Evolutionary conservation across 768 basidiomycete species (phyloP).

Genomic region (Mycena olivaceomarginata): DNA sequence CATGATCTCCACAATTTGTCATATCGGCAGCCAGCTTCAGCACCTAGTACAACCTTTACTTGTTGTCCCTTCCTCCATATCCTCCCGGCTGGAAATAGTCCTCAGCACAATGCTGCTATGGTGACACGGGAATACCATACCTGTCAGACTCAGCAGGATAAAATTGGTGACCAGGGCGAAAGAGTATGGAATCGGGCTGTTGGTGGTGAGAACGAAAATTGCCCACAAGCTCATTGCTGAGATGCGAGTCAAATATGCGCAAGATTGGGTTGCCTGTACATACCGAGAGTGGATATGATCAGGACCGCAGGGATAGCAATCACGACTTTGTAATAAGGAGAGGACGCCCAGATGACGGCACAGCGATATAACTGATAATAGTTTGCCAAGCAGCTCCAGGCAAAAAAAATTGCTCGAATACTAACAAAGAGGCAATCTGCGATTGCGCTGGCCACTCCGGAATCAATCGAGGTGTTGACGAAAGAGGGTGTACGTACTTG

Average conservation of each 20-base stretch:
- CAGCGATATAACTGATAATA: conserved; percentile 12
- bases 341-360: conserved; percentile 10
- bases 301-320: background rate
- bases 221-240: background rate
- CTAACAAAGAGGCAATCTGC: conserved; percentile 11
- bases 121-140: background rate
- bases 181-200: background rate
- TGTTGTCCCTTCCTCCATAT: conserved; percentile 17
- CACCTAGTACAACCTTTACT: background rate
- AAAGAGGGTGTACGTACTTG: background rate
- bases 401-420: background rate
- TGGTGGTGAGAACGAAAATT: background rate
- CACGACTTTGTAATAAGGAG: background rate
- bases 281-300: conserved; percentile 13
- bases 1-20: conserved; percentile 4
- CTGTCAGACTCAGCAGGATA: conserved; percentile 10
- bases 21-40: background rate
- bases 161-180: conserved; percentile 20
- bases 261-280: background rate
- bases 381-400: background rate
- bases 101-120: background rate
- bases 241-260: background rate
- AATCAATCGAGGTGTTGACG: background rate
- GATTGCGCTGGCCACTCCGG: background rate
- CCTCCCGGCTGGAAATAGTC: conserved; percentile 7